Evolutionary conservation across 2,329 filamentous ascomycete species (phyloP), one percentile per base, ranked within the genome.

Genomic region (Fusarium cicatricum): DNA sequence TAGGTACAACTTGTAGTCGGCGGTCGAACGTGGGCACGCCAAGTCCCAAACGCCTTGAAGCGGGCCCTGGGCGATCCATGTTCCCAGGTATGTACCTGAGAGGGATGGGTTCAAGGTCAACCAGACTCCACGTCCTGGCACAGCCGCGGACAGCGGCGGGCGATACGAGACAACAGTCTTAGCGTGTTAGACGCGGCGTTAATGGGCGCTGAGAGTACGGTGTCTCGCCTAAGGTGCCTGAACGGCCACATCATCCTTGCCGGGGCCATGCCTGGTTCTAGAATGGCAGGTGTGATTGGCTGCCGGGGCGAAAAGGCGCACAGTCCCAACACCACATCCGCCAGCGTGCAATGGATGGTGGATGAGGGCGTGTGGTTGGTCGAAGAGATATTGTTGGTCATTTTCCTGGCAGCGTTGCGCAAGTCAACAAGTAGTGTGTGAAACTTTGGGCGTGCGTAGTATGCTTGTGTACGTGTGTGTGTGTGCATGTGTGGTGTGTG

Each of bases 151-250:
- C 65, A 57, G 60, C 58, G 62, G 68, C 55, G 60, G 55, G 61
- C 55, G 58, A 68, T 67, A 69, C 58, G 61, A 71, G 66, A 66
- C 63, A 66, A 60, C 53, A 56, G 55, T 58, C 55, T 61, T 70
- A 70, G 68, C 62, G 68, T 70, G 60, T 59, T 70, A 70, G 68
- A 70, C 69, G 69, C 69, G 69, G 69, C 69, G 69, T 71, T 68
- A 71, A 71, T 65, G 52, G 56, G 49, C 48, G 53, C 49, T 52
- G 55, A 60, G 21, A 33, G 49, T 54, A 45, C 34, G 36, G 45
- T 59, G 65, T 68, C 59, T 68, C 66, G 66, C 44, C 62, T 68
- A 65, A 65, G 58, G 46, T 49, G 21, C 37, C 43, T 54, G 51
- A 58, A 59, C 36, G 46, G 19, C 45, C 54, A 65, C 45, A 42